Percentiles rank a stretch among this genome's conserved stretches.
Evolutionary conservation across 441 rosid genomes (phyloP).

Genomic region (Kokia cookei): DNA sequence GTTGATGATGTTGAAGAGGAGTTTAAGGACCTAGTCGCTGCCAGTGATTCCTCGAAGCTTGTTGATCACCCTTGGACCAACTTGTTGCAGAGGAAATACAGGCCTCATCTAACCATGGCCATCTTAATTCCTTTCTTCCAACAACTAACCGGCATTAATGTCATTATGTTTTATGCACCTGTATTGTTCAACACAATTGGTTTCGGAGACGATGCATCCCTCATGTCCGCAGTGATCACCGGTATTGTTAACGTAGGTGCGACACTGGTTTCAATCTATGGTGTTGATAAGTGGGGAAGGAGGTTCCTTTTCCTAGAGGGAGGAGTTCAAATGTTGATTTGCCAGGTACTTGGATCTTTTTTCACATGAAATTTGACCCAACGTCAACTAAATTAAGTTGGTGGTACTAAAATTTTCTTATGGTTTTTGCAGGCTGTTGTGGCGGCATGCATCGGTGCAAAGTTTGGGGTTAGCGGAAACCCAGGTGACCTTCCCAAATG

Average conservation of each 20-base stretch:
- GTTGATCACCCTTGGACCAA: constrained; percentile 72
- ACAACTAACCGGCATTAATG: constrained; percentile 79
- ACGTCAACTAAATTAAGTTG: not conserved
- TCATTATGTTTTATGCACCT: constrained; percentile 87
- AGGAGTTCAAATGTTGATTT: constrained; percentile 69
- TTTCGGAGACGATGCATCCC: constrained; percentile 50
- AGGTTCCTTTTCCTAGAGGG: constrained; percentile 77
- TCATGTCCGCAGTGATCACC: constrained; percentile 87
- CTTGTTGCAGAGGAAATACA: constrained; percentile 55
- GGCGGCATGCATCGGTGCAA: constrained; percentile 64
- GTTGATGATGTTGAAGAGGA: constrained; percentile 55
- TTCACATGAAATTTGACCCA: not conserved
- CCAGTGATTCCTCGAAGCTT: constrained; percentile 56
- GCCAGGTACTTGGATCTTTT: constrained; percentile 40
- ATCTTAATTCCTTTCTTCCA: constrained; percentile 75
- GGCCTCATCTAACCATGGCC: constrained; percentile 76
- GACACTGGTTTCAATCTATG: constrained; percentile 66
- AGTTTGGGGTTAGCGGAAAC: constrained; percentile 56
- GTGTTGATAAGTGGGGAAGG: constrained; percentile 83
- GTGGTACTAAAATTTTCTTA: not conserved
- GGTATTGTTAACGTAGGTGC: constrained; percentile 61
- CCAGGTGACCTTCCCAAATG: constrained; percentile 64
- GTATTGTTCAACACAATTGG: constrained; percentile 77
- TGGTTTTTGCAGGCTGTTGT: constrained; percentile 35
- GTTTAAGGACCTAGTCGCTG: constrained; percentile 52